Evolutionary conservation across 1,284 basidiomycete species (phyloP).

Genomic region (Puccinia triticina): DNA sequence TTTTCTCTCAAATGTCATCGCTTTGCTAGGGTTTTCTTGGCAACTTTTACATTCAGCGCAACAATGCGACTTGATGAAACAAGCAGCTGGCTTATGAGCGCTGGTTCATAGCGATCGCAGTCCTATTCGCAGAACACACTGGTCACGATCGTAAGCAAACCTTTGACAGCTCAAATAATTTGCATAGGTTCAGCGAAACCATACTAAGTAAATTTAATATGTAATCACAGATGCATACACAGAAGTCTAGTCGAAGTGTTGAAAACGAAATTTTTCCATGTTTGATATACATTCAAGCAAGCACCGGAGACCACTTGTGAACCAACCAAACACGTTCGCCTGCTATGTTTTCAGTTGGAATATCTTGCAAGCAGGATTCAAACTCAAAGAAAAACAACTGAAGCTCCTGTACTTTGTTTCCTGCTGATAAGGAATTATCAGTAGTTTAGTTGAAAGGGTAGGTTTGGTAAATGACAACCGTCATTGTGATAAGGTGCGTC

Average conservation of each 20-base stretch:
- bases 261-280: too few species aligned
- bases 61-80: too few species aligned
- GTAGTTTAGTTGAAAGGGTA: background rate
- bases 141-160: too few species aligned
- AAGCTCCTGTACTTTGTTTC: background rate
- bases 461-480: background rate
- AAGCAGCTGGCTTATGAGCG: too few species aligned
- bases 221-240: too few species aligned
- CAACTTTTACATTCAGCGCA: background rate
- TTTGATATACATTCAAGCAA: background rate
- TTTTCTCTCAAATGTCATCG: too few species aligned
- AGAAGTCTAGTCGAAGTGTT: too few species aligned
- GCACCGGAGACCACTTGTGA: background rate
- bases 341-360: background rate
- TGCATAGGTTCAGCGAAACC: background rate
- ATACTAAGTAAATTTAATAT: background rate
- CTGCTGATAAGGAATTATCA: background rate
- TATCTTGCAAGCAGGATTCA: background rate
- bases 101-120: too few species aligned
- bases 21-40: too few species aligned
- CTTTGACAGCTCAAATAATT: too few species aligned
- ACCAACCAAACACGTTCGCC: background rate
- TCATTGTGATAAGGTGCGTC: constrained; percentile 4
- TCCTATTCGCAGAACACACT: background rate
- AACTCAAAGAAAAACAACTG: background rate